Percentiles rank a stretch among this genome's conserved stretches.
phyloP scores from a whole-genome alignment of 164 flowering plant species.

The Magnolia changhungtana region DNA sequence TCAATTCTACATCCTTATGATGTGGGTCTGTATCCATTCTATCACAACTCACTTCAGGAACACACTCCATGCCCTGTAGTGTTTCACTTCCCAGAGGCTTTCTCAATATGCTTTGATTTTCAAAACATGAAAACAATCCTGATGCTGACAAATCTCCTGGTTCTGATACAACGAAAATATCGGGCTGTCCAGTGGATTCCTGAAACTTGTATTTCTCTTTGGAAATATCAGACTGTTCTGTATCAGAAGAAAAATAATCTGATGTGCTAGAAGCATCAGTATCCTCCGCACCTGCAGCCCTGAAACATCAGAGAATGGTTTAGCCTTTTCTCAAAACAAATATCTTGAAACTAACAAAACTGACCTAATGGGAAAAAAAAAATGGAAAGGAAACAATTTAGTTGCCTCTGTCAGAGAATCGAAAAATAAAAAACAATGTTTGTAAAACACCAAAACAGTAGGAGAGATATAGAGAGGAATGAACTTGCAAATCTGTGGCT shows the following conservation, averaged over 20 bases:
- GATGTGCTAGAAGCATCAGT: slow-evolving; percentile 38
- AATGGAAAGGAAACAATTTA: background rate
- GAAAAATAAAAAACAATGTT: background rate
- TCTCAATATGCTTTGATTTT: slow-evolving; percentile 14
- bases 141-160: slow-evolving; percentile 40
- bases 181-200: slow-evolving; percentile 25
- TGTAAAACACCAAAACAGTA: background rate
- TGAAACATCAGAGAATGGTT: slow-evolving; percentile 28
- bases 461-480: slow-evolving; percentile 7
- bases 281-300: slow-evolving; percentile 29
- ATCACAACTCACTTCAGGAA: slow-evolving; percentile 13
- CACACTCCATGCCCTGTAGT: slow-evolving; percentile 10
- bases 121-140: slow-evolving; percentile 27
- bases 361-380: background rate
- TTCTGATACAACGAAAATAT: slow-evolving; percentile 17
- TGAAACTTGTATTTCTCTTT: slow-evolving; percentile 41
- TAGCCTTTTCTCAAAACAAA: background rate
- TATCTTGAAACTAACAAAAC: background rate
- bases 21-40: slow-evolving; percentile 5
- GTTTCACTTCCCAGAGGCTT: slow-evolving; percentile 23
- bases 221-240: slow-evolving; percentile 35
- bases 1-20: slow-evolving; percentile 9
- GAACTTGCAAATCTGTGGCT: slow-evolving; percentile 32
- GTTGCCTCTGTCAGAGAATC: slow-evolving; percentile 10
- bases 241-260: slow-evolving; percentile 38